A percentile compares a stretch with the other conserved stretches of the same genome.
phyloP scores from a whole-genome alignment of 768 basidiomycete species.

The Termitomyces sp. region DNA sequence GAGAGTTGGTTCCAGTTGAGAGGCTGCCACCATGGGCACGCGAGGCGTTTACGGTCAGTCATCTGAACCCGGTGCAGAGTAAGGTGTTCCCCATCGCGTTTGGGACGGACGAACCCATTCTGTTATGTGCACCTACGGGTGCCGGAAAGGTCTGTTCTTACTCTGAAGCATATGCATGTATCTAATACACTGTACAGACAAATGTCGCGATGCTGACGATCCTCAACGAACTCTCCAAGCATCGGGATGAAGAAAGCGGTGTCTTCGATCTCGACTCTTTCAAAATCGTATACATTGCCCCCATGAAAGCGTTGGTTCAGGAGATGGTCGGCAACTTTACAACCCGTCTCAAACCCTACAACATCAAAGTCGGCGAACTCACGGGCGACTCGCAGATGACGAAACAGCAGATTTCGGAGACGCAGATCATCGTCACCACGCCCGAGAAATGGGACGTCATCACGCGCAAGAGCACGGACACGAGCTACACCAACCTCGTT shows the following conservation, averaged over 20 bases:
- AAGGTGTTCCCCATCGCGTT: conserved; percentile 91
- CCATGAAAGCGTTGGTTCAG: conserved; percentile 99
- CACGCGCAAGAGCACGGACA: conserved; percentile 95
- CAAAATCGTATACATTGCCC: conserved; percentile 97
- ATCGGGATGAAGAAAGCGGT: conserved; percentile 78
- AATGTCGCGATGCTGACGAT: conserved; percentile 97
- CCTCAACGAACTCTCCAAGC: conserved; percentile 84
- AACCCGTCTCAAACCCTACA: conserved; percentile 59
- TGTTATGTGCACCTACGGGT: conserved; percentile 97
- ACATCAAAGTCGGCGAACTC: conserved; percentile 88
- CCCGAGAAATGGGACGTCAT: conserved; percentile 99
- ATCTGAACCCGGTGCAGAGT: conserved; percentile 89
- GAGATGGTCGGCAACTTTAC: conserved; percentile 98
- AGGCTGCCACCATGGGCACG: conserved; percentile 83
- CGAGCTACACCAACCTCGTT: conserved; percentile 94
- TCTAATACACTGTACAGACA: conserved; percentile 49
- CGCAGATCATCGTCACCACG: conserved; percentile 97
- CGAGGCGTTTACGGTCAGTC: conserved; percentile 77
- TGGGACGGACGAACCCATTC: conserved; percentile 88
- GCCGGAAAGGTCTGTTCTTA: conserved; percentile 86
- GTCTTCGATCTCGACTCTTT: conserved; percentile 81
- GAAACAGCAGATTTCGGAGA: conserved; percentile 93
- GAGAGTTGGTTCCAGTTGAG: conserved; percentile 67
- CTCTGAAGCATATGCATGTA: not conserved
- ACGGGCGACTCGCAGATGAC: conserved; percentile 99